phyloP scores from a whole-genome alignment of 2,329 filamentous ascomycete species.

The Claviceps cyperi region DNA sequence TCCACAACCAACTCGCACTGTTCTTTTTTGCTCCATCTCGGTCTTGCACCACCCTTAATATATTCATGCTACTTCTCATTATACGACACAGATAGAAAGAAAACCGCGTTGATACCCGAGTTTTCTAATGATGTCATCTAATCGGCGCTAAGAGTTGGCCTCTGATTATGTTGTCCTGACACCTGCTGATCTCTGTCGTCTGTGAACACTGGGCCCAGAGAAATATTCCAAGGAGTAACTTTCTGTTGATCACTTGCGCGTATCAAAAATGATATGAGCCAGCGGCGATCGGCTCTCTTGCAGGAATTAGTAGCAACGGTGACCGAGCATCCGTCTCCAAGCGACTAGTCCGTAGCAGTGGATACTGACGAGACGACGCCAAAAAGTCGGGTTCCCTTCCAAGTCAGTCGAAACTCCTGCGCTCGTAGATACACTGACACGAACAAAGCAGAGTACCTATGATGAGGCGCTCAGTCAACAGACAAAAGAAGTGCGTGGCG shows the following conservation, averaged over 20 bases:
- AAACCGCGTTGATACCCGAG: not conserved
- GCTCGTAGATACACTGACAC: not conserved
- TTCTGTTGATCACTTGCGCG: slow-evolving; percentile 7
- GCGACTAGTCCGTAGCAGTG: slow-evolving; percentile 6
- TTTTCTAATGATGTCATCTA: not conserved
- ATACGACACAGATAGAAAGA: no score
- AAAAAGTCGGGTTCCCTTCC: slow-evolving; percentile 1
- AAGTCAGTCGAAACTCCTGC: slow-evolving; percentile 1
- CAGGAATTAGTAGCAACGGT: slow-evolving; percentile 7
- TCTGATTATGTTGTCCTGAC: slow-evolving; percentile 9
- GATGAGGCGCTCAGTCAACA: not conserved
- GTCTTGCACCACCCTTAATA: no score
- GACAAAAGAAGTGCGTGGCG: not conserved
- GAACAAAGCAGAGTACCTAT: not conserved
- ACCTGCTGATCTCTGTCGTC: slow-evolving; percentile 8
- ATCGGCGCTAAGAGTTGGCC: not conserved
- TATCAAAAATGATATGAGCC: slow-evolving; percentile 4
- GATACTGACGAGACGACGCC: slow-evolving; percentile 3
- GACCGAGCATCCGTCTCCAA: not conserved
- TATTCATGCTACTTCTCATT: no score
- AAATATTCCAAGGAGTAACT: slow-evolving; percentile 8
- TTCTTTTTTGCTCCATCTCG: no score
- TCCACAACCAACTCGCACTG: no score
- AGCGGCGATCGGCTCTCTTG: slow-evolving; percentile 4
- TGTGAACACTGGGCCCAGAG: slow-evolving; percentile 7